These are phyloP conservation scores for Dentiscutata heterogama DNA, from an alignment of 371 early-diverging fungal species.

Conservation along the genomic window DNA sequence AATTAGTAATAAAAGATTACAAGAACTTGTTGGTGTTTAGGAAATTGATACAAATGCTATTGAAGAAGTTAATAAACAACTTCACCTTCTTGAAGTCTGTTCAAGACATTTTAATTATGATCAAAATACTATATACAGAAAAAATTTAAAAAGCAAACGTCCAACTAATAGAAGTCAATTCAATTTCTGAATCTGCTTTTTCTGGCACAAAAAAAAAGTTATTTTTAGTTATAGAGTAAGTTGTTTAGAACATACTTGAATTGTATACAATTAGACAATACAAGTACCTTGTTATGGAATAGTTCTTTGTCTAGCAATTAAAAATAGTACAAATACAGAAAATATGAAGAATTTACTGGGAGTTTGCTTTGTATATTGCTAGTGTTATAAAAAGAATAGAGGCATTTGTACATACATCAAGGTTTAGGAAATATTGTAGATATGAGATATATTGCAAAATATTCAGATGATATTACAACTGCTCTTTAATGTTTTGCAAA, in stretches of 20 bases:
- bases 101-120: constrained; percentile 4
- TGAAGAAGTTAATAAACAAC: no score
- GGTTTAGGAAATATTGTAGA: background rate
- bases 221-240: background rate
- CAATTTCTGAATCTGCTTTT: no score
- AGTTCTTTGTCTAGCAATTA: background rate
- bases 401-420: background rate
- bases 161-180: no score
- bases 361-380: background rate
- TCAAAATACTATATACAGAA: no score
- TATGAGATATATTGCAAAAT: background rate
- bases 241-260: background rate
- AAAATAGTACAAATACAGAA: background rate
- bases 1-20: no score
- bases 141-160: no score
- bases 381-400: constrained; percentile 24
- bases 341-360: background rate
- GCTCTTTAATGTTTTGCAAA: background rate
- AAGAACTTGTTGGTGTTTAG: background rate
- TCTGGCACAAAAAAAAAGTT: background rate
- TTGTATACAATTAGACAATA: background rate
- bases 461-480: background rate
- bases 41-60: no score
- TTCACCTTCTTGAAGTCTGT: background rate
- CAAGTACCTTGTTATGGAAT: background rate